Evolutionary conservation across 768 basidiomycete genomes (phyloP).

Genomic region (Lactarius trivialis): DNA sequence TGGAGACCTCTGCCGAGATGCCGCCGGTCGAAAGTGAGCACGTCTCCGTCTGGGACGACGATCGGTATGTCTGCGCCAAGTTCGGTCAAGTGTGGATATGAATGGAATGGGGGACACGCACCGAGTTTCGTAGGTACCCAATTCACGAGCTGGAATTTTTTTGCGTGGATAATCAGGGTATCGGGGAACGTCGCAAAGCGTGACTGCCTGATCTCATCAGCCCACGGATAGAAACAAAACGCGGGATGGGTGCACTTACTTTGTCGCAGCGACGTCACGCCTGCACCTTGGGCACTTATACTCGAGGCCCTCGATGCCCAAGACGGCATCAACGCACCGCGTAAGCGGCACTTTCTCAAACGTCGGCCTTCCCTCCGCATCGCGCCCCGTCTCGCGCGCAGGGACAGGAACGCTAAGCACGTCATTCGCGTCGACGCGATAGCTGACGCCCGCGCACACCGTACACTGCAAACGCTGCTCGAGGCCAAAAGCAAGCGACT

Average conservation of each 20-base stretch:
- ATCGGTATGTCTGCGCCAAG: slow-evolving; percentile 71
- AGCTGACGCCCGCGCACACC: slow-evolving; percentile 74
- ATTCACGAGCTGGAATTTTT: slow-evolving; percentile 90
- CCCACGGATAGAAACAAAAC: neutral
- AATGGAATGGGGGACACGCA: slow-evolving; percentile 30
- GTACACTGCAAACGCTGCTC: slow-evolving; percentile 85
- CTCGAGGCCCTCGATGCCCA: slow-evolving; percentile 61
- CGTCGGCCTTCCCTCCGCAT: slow-evolving; percentile 52
- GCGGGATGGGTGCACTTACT: slow-evolving; percentile 42
- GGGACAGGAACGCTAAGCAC: slow-evolving; percentile 77
- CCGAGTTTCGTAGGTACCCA: slow-evolving; percentile 97
- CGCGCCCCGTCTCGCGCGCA: slow-evolving; percentile 47
- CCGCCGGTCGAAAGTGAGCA: slow-evolving; percentile 49
- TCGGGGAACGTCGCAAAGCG: slow-evolving; percentile 85
- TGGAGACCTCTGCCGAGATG: slow-evolving; percentile 70
- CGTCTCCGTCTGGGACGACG: slow-evolving; percentile 51
- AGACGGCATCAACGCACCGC: slow-evolving; percentile 53
- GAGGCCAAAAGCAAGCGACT: slow-evolving; percentile 69
- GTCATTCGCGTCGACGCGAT: slow-evolving; percentile 70
- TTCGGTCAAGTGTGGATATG: neutral
- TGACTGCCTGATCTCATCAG: slow-evolving; percentile 45
- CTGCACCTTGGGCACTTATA: slow-evolving; percentile 75
- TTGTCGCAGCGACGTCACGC: slow-evolving; percentile 60
- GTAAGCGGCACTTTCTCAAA: slow-evolving; percentile 59
- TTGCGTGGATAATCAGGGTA: slow-evolving; percentile 81